These are phyloP conservation scores for Lichtheimia hyalospora DNA, from an alignment of 371 early-diverging fungal genomes.

Conservation along the genomic window DNA sequence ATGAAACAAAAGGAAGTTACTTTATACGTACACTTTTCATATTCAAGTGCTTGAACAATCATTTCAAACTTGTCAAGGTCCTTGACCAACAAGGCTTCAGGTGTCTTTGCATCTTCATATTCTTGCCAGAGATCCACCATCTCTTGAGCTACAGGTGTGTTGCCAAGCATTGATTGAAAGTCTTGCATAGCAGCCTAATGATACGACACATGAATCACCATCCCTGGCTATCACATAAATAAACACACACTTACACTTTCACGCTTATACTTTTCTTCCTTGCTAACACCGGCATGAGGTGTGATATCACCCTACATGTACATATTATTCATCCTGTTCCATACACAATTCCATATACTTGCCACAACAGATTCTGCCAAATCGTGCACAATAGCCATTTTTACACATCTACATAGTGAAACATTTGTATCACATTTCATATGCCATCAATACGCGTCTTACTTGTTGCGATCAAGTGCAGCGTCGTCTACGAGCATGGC, in stretches of 20 bases:
- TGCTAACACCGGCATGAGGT: constrained; percentile 77
- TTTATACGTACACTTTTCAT: constrained; percentile 72
- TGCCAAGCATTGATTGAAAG: constrained; percentile 60
- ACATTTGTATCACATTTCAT: too few relatives aligned
- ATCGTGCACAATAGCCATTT: constrained; percentile 93
- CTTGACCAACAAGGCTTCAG: constrained; percentile 84
- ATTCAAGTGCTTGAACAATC: constrained; percentile 91
- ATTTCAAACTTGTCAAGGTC: constrained; percentile 95
- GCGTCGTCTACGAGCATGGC: constrained; percentile 80
- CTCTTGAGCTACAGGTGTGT: constrained; percentile 61
- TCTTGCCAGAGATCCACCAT: constrained; percentile 83
- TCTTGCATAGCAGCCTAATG: constrained; percentile 68
- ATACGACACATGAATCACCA: not conserved
- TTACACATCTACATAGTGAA: constrained; percentile 58
- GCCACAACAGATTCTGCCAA: constrained; percentile 87
- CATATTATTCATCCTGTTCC: not conserved
- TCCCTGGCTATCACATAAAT: not conserved
- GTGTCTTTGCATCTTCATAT: constrained; percentile 78
- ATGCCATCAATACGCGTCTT: not conserved
- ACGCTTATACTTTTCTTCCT: constrained; percentile 72
- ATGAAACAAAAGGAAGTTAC: not conserved
- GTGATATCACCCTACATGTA: constrained; percentile 84
- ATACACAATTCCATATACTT: constrained; percentile 6
- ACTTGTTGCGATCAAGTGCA: constrained; percentile 54
- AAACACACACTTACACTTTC: constrained; percentile 56